Evolutionary conservation across 768 basidiomycete genomes (phyloP).

Genomic region (Suillus placidus): DNA sequence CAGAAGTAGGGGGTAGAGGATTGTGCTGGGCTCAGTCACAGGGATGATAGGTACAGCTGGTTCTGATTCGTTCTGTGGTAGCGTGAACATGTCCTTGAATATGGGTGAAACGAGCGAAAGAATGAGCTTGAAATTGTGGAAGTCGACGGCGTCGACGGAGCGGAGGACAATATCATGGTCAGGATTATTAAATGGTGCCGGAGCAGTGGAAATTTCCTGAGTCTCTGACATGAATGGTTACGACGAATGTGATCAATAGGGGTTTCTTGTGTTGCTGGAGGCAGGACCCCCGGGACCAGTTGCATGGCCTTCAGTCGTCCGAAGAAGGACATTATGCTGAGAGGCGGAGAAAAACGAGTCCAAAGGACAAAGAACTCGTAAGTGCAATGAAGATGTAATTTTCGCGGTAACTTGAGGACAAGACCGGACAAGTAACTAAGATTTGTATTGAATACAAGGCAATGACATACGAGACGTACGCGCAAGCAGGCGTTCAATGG

Average conservation of each 20-base stretch:
- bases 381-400: no score
- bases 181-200: constrained; percentile 4
- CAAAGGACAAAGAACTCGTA: no score
- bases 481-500: neutral
- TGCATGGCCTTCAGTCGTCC: neutral
- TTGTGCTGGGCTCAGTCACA: constrained; percentile 43
- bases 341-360: no score
- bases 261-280: neutral
- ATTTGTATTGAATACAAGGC: neutral
- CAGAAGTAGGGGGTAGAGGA: constrained; percentile 38
- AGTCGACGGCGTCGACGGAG: constrained; percentile 31
- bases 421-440: neutral
- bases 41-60: constrained; percentile 38
- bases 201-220: constrained; percentile 5
- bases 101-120: constrained; percentile 35
- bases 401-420: neutral
- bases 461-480: neutral
- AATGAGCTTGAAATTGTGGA: constrained; percentile 30
- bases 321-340: no score
- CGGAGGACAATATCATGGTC: constrained; percentile 8
- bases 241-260: no score
- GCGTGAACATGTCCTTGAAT: constrained; percentile 26
- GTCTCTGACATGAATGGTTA: neutral
- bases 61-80: constrained; percentile 17
- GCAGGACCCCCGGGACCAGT: neutral